Evolutionary conservation across 2,329 filamentous ascomycete species (phyloP), one percentile per base, ranked within the genome.

Genomic region (Ilyonectria sp.): DNA sequence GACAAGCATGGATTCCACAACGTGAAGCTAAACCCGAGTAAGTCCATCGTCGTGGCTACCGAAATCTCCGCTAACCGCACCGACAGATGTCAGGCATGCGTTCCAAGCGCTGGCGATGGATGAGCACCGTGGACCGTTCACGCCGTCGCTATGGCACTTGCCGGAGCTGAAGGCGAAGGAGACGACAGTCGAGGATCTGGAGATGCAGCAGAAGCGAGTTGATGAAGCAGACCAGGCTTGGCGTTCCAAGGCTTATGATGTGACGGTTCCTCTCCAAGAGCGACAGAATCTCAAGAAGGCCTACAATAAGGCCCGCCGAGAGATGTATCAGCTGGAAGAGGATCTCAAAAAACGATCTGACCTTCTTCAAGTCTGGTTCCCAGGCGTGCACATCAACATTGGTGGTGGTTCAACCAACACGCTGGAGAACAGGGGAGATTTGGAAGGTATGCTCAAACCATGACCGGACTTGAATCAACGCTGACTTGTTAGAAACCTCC

Each of bases 51-150:
- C 17, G 23, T 33, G 9, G 17, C 3, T 26, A 8, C 19, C 9
- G 7, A 3, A 13, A 26, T 6, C 37, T 1, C 31, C 6, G 56
- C 71, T 57, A 67, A 76, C 50, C 19, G 60, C 17, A 54, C 66
- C 15, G 6, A 33, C 50, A 69, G 75, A 77, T n/a, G 78, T 88
- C 5, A 83, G 86, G 44, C 84, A 88, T 65, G 87, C 86, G 1
- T 89, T 88, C 67, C 87, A 89, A 50, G 87, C 86, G 1, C 77
- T 89, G 0, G 86, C 86, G 2, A 79, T 89, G 0, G 87, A 89
- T 53, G 87, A 89, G 69, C 82, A 82, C 50, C 81, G 87, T 1
- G 71, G 60, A 0, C 70, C 78, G 0, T 81, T 80, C 49, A 65
- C 71, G 0, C 77, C 77, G 1, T 75, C 75, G 1, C 69, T 81